Percentiles rank a stretch among this genome's conserved stretches.
Evolutionary conservation across 441 rosid species (phyloP).

Genomic region (Gossypium davidsonii): DNA sequence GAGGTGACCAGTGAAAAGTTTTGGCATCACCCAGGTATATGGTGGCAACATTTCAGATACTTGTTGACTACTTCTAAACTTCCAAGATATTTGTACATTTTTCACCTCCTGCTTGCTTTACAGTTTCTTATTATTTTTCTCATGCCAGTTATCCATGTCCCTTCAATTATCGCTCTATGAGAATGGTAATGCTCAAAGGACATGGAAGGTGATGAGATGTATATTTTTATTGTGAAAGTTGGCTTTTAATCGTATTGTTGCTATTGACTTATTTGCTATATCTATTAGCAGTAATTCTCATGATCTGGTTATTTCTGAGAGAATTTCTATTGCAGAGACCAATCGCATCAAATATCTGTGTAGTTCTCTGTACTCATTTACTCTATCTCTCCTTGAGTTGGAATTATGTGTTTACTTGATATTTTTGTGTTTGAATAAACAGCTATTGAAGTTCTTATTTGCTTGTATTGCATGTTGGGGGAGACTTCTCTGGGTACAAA

Average conservation of each 20-base stretch:
- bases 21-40: slow-evolving; percentile 93
- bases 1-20: slow-evolving; percentile 92
- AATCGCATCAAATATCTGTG: neutral
- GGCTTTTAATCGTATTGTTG: slow-evolving; percentile 16
- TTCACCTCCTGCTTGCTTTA: slow-evolving; percentile 21
- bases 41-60: neutral
- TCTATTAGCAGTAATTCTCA: neutral
- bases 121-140: slow-evolving; percentile 24
- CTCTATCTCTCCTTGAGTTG: neutral
- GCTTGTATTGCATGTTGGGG: neutral
- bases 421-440: neutral
- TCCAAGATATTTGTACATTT: slow-evolving; percentile 14
- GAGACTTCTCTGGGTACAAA: neutral
- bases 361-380: neutral
- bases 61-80: slow-evolving; percentile 15
- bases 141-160: slow-evolving; percentile 47
- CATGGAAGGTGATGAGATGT: slow-evolving; percentile 45
- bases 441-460: neutral
- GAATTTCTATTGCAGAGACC: neutral
- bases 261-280: slow-evolving; percentile 14
- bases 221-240: slow-evolving; percentile 26
- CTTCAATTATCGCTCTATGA: slow-evolving; percentile 29
- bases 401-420: neutral
- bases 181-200: slow-evolving; percentile 35
- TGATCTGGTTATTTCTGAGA: neutral